Base-by-base conservation (phyloP, 2,329 filamentous ascomycete species). In the Ceratocystis alfenasii region DNA sequence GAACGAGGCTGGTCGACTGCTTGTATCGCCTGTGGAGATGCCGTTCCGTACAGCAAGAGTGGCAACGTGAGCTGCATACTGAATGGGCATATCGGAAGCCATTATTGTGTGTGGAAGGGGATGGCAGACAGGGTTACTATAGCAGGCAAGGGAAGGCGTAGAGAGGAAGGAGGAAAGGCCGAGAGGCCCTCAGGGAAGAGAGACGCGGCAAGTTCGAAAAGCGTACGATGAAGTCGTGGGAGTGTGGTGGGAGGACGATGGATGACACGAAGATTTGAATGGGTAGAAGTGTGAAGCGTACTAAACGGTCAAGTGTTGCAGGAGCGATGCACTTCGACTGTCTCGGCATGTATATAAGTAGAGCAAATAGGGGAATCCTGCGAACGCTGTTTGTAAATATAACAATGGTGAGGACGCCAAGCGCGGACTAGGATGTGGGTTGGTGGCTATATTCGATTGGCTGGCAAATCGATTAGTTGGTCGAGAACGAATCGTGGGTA, bases 1-100 rank as follows among this genome's bases (percentile, higher is more conserved):
- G 81, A 89, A 97, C 67, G 78, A 75, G 6, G 78, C 71, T 0
- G 82, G 82, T 30, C 81, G 76, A 12, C 73, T 69, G 63, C 70
- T 71, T 48, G 69, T 68, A 69, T 71, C 69, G n/a, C 63, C 61
- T 59, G 74, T 71, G 70, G 78, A 76, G 8, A 76, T 74, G 65
- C 63, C 65, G 8, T 59, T 62, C 69, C 80, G 76, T 64, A 76
- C 75, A 68, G 48, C 63, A 28, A 67, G 12, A 15, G 36, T 30
- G 44, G 65, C 65, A 57, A 44, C 62, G 5, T 64, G 48, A 17
- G 55, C 57, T 28, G 66, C 66, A 57, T 62, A 64, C 36, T 64
- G 45, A 20, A 59, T 57, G 30, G 61, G 12, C 12, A 46, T 45
- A 53, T 67, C 66, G 45, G 55, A 20, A 30, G 60, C 44, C 63